A percentile compares a stretch with the other conserved stretches of the same genome.
phyloP scores from a whole-genome alignment of 2,329 filamentous ascomycete genomes.

The Aspergillus carbonarius region DNA sequence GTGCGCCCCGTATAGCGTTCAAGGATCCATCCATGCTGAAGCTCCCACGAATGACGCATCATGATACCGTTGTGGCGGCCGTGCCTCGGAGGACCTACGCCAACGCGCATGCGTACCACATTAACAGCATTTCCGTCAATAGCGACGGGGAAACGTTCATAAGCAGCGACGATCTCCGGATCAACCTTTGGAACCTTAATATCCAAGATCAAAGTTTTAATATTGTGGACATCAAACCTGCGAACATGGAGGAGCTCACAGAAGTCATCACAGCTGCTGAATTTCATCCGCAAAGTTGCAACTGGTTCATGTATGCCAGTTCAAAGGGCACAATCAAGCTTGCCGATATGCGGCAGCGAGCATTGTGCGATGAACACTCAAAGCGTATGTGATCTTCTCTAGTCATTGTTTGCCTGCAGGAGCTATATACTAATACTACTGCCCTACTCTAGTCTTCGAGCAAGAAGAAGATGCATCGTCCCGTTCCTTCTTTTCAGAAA shows the following conservation, averaged over 20 bases:
- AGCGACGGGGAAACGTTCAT: conserved; percentile 99
- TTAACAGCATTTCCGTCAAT: conserved; percentile 99
- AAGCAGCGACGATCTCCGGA: conserved; percentile 94
- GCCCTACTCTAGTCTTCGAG: conserved; percentile 73
- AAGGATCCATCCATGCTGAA: conserved; percentile 80
- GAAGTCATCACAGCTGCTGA: conserved; percentile 98
- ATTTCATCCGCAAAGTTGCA: conserved; percentile 95
- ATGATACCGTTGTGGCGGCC: conserved; percentile 96
- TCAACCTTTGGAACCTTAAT: conserved; percentile 99
- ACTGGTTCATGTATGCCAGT: conserved; percentile 99
- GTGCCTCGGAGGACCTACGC: conserved; percentile 95
- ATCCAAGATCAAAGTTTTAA: conserved; percentile 99
- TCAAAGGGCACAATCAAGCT: conserved; percentile 99
- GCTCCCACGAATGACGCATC: conserved; percentile 92
- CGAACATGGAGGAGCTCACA: conserved; percentile 99
- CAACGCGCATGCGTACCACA: conserved; percentile 98
- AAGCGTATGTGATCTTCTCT: conserved; percentile 67
- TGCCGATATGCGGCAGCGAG: conserved; percentile 96
- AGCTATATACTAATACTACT: conserved; percentile 15
- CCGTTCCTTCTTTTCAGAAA: conserved; percentile 99
- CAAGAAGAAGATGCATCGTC: conserved; percentile 97
- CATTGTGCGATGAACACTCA: conserved; percentile 90
- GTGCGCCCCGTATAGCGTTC: conserved; percentile 72
- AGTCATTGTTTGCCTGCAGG: background rate
- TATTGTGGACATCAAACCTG: conserved; percentile 99